phyloP scores from a whole-genome alignment of 2,329 filamentous ascomycete species.

The Penicillium sp. region DNA sequence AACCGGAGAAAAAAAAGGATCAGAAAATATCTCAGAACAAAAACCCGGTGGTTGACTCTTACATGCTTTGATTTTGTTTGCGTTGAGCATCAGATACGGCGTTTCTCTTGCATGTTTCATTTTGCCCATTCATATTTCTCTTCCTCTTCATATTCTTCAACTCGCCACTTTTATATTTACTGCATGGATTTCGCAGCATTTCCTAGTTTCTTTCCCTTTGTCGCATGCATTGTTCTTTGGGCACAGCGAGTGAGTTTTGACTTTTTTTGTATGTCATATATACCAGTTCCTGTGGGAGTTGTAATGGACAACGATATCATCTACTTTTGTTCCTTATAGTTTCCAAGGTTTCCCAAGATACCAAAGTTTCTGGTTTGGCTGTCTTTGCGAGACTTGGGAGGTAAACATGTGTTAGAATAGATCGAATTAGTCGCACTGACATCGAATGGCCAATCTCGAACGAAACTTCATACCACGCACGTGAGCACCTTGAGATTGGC shows the following conservation, averaged over 20 bases:
- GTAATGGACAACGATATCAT: slow-evolving; percentile 21
- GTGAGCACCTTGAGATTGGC: too few relatives aligned
- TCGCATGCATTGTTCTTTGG: slow-evolving; percentile 21
- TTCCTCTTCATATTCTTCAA: not conserved
- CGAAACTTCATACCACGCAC: too few relatives aligned
- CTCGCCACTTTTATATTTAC: not conserved
- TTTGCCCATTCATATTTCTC: slow-evolving; percentile 1
- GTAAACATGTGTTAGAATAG: not conserved
- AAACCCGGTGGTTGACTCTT: slow-evolving; percentile 17
- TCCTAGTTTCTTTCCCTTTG: slow-evolving; percentile 1
- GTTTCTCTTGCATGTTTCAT: slow-evolving; percentile 18
- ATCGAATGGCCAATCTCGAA: too few relatives aligned
- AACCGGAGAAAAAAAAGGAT: slow-evolving; percentile 8
- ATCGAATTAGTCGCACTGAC: not conserved
- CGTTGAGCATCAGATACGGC: slow-evolving; percentile 23
- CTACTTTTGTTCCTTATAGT: not conserved
- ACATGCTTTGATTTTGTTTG: slow-evolving; percentile 7
- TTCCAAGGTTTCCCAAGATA: not conserved
- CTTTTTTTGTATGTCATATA: slow-evolving; percentile 24
- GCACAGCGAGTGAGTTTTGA: slow-evolving; percentile 31
- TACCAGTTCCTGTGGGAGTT: slow-evolving; percentile 13
- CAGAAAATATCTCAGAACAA: slow-evolving; percentile 9
- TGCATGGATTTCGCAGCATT: slow-evolving; percentile 13
- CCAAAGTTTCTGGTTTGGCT: not conserved
- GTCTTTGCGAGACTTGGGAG: not conserved